phyloP scores from a whole-genome alignment of 768 basidiomycete genomes.

The Hygrophorus pudorinus region DNA sequence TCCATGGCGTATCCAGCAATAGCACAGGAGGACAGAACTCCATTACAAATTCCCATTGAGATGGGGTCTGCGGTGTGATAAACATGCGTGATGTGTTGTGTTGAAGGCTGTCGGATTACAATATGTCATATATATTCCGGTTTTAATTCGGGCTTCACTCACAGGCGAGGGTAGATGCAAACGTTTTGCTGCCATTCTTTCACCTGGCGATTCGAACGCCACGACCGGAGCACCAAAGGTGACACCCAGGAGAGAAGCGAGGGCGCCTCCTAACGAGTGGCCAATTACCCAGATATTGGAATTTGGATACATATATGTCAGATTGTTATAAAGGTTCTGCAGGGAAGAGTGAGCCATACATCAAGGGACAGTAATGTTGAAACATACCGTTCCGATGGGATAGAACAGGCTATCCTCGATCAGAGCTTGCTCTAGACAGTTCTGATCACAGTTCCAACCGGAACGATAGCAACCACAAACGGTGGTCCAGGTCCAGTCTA shows the following conservation, averaged over 20 bases:
- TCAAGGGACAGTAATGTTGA: background rate
- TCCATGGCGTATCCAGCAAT: constrained; percentile 88
- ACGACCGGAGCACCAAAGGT: constrained; percentile 88
- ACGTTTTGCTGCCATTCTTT: constrained; percentile 65
- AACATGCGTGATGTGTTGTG: constrained; percentile 78
- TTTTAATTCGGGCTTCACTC: constrained; percentile 13
- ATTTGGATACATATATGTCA: constrained; percentile 86
- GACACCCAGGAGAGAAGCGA: constrained; percentile 74
- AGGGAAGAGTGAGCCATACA: constrained; percentile 3
- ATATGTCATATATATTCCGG: background rate
- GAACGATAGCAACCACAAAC: constrained; percentile 85
- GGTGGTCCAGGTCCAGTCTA: constrained; percentile 90
- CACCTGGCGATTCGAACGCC: constrained; percentile 85
- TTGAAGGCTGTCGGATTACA: constrained; percentile 44
- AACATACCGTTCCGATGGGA: constrained; percentile 74
- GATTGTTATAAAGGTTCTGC: constrained; percentile 90
- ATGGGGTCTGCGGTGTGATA: constrained; percentile 95
- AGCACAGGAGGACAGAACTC: constrained; percentile 71
- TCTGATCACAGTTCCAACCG: constrained; percentile 72
- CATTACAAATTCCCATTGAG: constrained; percentile 82
- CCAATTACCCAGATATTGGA: constrained; percentile 85
- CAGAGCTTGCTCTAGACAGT: constrained; percentile 68
- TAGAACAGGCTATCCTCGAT: constrained; percentile 82
- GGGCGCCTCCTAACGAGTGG: constrained; percentile 61
- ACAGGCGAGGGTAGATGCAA: constrained; percentile 85